Base-by-base conservation (phyloP, 164 flowering plant genomes). In the Vitis cinerea region DNA sequence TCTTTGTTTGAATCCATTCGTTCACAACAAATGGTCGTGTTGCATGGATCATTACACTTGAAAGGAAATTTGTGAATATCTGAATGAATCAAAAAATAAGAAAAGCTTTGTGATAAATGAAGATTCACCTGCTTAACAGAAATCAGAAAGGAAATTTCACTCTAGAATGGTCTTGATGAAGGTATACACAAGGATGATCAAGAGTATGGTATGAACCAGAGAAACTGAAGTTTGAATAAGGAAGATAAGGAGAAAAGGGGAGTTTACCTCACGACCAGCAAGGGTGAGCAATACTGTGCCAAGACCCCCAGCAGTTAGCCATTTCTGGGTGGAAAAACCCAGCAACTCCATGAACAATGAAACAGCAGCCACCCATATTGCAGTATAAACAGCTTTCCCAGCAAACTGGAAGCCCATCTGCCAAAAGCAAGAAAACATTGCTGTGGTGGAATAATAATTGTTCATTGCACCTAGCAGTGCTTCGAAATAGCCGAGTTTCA, bases 261-360 rank as follows among this genome's bases (percentile, higher is more conserved):
- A 72, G 30, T 56, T 64, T 73, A 95, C 99, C 98, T 95, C 99
- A 64, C 99, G 97, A 62, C 99, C 99, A 78, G 98, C 93, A 74
- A 95, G 98, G 51, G 99, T 95, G 73, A 95, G 85, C 83, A 95
- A 79, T 37, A 95, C 98, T 44, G 99, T 93, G 56, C 99, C 99
- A 74, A 95, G 93, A 75, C 99, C 97, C 55, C 99, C 99, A 59
- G 99, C 99, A 68, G 99, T 95, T 13, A 95, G 70, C 97, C 96
- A 95, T 73, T 80, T 95, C 84, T 95, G 99, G 15, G 99, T 91
- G 55, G 98, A 91, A 78, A 91, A 93, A 49, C 99, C 99, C 29
- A 95, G 83, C 81, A 95, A 83, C 79, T 95, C 98, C 99, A 91
- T 91, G 82, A 95, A 95, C 82, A 95, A 81, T 72, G 99, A 85